A percentile compares a stretch with the other conserved stretches of the same genome.
phyloP scores from a whole-genome alignment of 495 filamentous ascomycete species.

The Pseudomonodictys pantanalensis region DNA sequence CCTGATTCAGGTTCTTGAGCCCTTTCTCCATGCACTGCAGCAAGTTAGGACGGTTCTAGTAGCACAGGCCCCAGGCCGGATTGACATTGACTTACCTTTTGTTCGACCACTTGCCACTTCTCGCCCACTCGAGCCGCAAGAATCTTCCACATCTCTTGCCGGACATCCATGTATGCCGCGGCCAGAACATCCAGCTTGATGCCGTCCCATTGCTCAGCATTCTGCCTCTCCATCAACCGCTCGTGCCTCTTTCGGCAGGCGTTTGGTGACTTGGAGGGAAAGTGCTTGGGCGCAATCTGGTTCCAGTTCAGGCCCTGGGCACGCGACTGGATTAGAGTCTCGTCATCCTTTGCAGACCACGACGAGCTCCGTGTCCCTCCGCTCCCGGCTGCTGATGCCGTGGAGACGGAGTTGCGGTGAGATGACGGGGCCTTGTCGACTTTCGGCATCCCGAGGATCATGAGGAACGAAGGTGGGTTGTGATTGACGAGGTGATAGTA shows the following conservation, averaged over 20 bases:
- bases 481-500: too few species aligned
- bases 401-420: conserved; percentile 21
- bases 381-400: conserved; percentile 20
- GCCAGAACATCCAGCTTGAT: conserved; percentile 63
- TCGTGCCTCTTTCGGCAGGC: conserved; percentile 78
- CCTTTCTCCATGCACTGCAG: conserved; percentile 55
- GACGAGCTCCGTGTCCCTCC: conserved; percentile 32
- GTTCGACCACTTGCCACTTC: conserved; percentile 68
- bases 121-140: conserved; percentile 60
- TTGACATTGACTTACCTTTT: conserved; percentile 54
- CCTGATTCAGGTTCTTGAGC: conserved; percentile 48
- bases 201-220: conserved; percentile 64
- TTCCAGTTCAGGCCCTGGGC: conserved; percentile 68
- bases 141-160: conserved; percentile 68
- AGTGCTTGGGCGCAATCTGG: conserved; percentile 64
- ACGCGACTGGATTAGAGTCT: conserved; percentile 58
- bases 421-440: conserved; percentile 19
- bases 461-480: background rate
- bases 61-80: too few species aligned
- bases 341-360: conserved; percentile 65
- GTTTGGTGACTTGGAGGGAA: conserved; percentile 71
- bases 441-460: conserved; percentile 36
- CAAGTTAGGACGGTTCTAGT: too few species aligned
- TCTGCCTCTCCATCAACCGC: conserved; percentile 64
- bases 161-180: conserved; percentile 64